Conservation (phyloP, 2,329 filamentous ascomycete species). For the Calonectria pseudoreteaudii region DNA sequence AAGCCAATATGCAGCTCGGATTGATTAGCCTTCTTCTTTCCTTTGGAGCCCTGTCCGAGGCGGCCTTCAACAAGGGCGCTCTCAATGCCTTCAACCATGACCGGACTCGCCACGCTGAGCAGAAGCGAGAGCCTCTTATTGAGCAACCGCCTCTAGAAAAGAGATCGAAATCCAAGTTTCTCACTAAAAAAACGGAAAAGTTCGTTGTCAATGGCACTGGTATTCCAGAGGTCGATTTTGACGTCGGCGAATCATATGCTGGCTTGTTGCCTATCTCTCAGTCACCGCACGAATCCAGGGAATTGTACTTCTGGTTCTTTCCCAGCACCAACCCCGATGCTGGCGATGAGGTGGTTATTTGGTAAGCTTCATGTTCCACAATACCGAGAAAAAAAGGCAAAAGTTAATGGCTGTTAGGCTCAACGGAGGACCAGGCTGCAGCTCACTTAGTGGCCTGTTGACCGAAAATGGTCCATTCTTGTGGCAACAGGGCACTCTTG, state of each 20-base stretch:
- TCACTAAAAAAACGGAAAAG: constrained; percentile 43
- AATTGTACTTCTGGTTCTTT: constrained; percentile 77
- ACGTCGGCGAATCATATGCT: constrained; percentile 75
- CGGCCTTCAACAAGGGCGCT: constrained; percentile 38
- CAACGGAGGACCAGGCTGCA: constrained; percentile 42
- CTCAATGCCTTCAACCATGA: constrained; percentile 34
- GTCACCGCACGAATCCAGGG: constrained; percentile 58
- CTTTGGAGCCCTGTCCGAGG: constrained; percentile 38
- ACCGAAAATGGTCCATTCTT: constrained; percentile 82
- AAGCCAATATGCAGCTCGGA: constrained; percentile 34
- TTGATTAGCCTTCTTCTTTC: constrained; percentile 33
- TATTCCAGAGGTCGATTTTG: constrained; percentile 77
- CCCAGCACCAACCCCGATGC: constrained; percentile 64
- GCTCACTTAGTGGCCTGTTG: constrained; percentile 57
- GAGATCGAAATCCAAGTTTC: constrained; percentile 32
- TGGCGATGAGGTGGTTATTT: constrained; percentile 71
- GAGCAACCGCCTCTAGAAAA: constrained; percentile 20
- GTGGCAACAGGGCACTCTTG: constrained; percentile 77
- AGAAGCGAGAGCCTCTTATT: constrained; percentile 19
- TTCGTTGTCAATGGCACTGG: constrained; percentile 73
- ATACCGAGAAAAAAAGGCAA: background rate
- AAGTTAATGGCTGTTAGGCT: constrained; percentile 64
- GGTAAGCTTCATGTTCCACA: constrained; percentile 43
- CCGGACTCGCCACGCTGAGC: constrained; percentile 22
- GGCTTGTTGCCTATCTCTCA: constrained; percentile 69